phyloP scores from a whole-genome alignment of 768 basidiomycete genomes.

The Mycena polygramma region DNA sequence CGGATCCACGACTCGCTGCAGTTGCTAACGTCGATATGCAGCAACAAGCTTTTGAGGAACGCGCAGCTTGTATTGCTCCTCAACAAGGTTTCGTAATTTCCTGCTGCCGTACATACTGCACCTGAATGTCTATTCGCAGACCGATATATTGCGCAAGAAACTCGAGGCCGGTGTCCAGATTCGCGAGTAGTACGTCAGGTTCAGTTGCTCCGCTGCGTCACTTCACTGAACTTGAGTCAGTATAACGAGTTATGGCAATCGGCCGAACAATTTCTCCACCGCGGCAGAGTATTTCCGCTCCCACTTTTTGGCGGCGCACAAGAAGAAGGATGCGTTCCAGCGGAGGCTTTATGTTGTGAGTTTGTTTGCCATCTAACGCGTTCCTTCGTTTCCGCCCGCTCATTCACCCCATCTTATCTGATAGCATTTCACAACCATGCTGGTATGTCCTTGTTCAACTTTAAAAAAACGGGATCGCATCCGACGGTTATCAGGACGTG shows the following conservation, averaged over 20 bases:
- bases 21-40: conserved; percentile 80
- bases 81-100: conserved; percentile 71
- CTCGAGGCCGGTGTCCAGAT: conserved; percentile 76
- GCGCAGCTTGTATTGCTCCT: conserved; percentile 82
- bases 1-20: conserved; percentile 87
- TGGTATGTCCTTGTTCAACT: conserved; percentile 52
- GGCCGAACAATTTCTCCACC: conserved; percentile 77
- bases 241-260: conserved; percentile 82
- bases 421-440: conserved; percentile 81
- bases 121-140: conserved; percentile 47
- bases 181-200: conserved; percentile 76
- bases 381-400: background rate
- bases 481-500: conserved; percentile 64
- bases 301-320: conserved; percentile 85
- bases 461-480: conserved; percentile 19
- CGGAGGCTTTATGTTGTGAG: conserved; percentile 76
- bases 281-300: conserved; percentile 86
- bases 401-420: conserved; percentile 19
- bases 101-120: conserved; percentile 26
- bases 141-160: conserved; percentile 80
- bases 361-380: conserved; percentile 31
- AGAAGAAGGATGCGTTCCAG: conserved; percentile 69
- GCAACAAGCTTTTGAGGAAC: conserved; percentile 79
- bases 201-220: conserved; percentile 2
- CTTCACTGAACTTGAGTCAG: conserved; percentile 49